A percentile compares a stretch with the other conserved stretches of the same genome.
Evolutionary conservation across 2,329 filamentous ascomycete genomes (phyloP).

Genomic region (Bipolaris oryzae): DNA sequence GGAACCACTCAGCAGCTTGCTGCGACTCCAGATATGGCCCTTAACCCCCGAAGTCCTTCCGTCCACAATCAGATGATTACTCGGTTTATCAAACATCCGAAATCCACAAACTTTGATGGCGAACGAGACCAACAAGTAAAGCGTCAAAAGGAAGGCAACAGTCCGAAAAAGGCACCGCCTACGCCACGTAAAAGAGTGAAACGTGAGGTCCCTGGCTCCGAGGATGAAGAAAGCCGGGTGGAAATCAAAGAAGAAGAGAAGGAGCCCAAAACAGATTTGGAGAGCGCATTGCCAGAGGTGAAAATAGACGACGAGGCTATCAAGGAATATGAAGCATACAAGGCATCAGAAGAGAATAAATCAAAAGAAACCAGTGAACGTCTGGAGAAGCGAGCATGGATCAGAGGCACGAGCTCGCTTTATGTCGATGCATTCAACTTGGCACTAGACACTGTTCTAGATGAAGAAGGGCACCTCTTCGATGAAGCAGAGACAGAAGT

Average conservation of each 20-base stretch:
- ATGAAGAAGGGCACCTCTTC: constrained; percentile 88
- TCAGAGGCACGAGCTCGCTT: constrained; percentile 81
- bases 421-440: constrained; percentile 98
- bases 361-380: constrained; percentile 53
- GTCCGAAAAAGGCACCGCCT: constrained; percentile 25
- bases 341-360: constrained; percentile 59
- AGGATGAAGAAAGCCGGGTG: constrained; percentile 49
- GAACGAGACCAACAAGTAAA: constrained; percentile 51
- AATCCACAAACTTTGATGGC: constrained; percentile 53
- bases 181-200: constrained; percentile 30
- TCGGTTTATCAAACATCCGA: constrained; percentile 51
- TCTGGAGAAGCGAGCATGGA: constrained; percentile 67
- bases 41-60: constrained; percentile 51
- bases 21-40: constrained; percentile 33
- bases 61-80: constrained; percentile 58
- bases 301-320: constrained; percentile 72
- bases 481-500: constrained; percentile 76
- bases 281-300: constrained; percentile 72
- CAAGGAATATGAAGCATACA: constrained; percentile 76
- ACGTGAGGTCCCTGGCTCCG: constrained; percentile 49
- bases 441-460: constrained; percentile 84
- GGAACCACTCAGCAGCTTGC: constrained; percentile 9
- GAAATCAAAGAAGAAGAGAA: constrained; percentile 29
- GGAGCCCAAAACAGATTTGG: constrained; percentile 67
- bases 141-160: constrained; percentile 45